These are phyloP conservation scores for Forsythia suspensa DNA, from an alignment of 257 asterid genomes.

Conservation along the genomic window DNA sequence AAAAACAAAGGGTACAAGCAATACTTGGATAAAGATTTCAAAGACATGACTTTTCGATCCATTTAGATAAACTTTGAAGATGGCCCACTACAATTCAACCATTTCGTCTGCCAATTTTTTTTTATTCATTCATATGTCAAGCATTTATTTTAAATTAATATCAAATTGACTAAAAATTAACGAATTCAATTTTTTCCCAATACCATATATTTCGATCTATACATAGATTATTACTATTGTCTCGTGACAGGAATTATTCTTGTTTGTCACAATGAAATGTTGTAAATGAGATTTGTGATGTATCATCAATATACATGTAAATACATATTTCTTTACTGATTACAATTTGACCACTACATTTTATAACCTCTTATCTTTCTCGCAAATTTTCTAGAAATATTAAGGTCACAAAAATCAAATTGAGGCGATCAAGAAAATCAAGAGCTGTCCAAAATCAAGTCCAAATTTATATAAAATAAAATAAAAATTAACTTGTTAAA, in stretches of 20 bases:
- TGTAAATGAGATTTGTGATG: neutral
- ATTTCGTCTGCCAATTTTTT: neutral
- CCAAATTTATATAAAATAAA: too few relatives aligned
- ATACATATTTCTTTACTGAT: neutral
- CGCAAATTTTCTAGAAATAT: too few relatives aligned
- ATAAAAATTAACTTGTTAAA: too few relatives aligned
- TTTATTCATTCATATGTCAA: neutral
- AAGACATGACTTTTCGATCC: neutral
- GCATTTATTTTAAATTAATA: neutral
- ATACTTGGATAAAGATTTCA: neutral
- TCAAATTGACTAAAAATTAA: neutral
- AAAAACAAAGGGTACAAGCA: neutral
- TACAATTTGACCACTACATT: too few relatives aligned
- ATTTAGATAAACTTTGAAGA: neutral
- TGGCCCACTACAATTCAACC: neutral
- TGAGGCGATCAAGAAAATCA: neutral
- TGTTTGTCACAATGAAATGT: neutral
- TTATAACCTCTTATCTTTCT: neutral
- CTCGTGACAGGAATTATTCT: neutral
- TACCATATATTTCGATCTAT: neutral
- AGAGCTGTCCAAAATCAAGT: neutral
- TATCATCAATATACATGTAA: neutral
- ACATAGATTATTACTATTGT: neutral
- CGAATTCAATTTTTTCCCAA: neutral
- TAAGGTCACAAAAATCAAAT: neutral